A percentile compares a stretch with the other conserved stretches of the same genome.
These are phyloP conservation scores for Cutaneotrichosporon cyanovorans DNA, from an alignment of 1,284 basidiomycete species.

Conservation along the genomic window DNA sequence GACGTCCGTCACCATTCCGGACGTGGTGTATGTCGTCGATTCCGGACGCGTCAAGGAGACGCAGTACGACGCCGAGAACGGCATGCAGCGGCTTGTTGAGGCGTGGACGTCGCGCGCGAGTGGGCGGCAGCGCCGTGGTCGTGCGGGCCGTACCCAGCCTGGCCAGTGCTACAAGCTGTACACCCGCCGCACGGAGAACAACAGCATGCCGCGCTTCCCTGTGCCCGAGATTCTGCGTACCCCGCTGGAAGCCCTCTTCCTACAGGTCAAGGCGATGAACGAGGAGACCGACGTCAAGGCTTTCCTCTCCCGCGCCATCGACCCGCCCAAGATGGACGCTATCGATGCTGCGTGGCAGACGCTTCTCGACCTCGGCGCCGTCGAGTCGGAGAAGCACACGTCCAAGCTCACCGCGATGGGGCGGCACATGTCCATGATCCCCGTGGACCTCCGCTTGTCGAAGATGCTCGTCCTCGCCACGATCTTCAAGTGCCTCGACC, in stretches of 20 bases:
- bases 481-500: conserved; percentile 68
- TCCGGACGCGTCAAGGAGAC: conserved; percentile 85
- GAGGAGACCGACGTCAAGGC: conserved; percentile 73
- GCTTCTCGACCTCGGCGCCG: conserved; percentile 70
- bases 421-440: conserved; percentile 63
- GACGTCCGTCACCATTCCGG: conserved; percentile 92
- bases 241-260: conserved; percentile 72
- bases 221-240: conserved; percentile 84
- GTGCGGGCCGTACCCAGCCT: conserved; percentile 80
- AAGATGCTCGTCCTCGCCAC: conserved; percentile 87
- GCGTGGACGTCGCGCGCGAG: conserved; percentile 63
- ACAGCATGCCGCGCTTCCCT: conserved; percentile 63
- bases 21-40: conserved; percentile 78
- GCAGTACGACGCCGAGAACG: conserved; percentile 66
- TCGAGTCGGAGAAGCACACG: conserved; percentile 55
- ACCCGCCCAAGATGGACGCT: conserved; percentile 68
- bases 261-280: conserved; percentile 75
- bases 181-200: conserved; percentile 61
- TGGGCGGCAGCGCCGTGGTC: conserved; percentile 73
- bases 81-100: conserved; percentile 70
- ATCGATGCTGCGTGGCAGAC: conserved; percentile 72
- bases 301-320: conserved; percentile 59
- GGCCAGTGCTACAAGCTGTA: conserved; percentile 77
- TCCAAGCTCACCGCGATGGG: conserved; percentile 70
- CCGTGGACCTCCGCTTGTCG: conserved; percentile 78